phyloP scores from a whole-genome alignment of 208 protist genomes.

The Naegleria fowleri region DNA sequence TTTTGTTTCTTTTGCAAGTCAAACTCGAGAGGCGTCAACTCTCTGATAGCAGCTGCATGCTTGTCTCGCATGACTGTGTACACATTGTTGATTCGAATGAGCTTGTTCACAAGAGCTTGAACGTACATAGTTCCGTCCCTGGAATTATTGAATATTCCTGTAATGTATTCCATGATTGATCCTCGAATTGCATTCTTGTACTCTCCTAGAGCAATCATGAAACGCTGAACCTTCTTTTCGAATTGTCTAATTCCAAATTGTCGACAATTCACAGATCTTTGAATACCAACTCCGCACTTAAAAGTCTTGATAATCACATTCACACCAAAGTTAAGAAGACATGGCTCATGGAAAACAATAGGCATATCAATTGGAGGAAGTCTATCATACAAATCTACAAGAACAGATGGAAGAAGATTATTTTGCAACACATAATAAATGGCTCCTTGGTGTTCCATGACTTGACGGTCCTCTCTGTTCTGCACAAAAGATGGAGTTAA shows the following conservation, averaged over 20 bases:
- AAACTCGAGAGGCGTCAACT: background rate
- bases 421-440: background rate
- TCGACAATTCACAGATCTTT: conserved; percentile 9
- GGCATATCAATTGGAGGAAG: background rate
- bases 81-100: background rate
- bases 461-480: conserved; percentile 20
- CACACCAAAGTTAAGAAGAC: background rate
- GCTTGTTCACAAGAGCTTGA: background rate
- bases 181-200: background rate
- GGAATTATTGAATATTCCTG: background rate
- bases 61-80: background rate
- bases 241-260: background rate
- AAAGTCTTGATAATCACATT: conserved; percentile 27
- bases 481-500: conserved; percentile 15
- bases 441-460: background rate
- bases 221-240: background rate
- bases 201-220: background rate
- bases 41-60: background rate
- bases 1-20: background rate
- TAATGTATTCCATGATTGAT: background rate
- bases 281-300: background rate
- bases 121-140: background rate
- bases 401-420: background rate
- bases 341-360: conserved; percentile 8
- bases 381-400: background rate